Conservation (phyloP, 805 yeast species). For the Kodamaea kakaduensis region DNA sequence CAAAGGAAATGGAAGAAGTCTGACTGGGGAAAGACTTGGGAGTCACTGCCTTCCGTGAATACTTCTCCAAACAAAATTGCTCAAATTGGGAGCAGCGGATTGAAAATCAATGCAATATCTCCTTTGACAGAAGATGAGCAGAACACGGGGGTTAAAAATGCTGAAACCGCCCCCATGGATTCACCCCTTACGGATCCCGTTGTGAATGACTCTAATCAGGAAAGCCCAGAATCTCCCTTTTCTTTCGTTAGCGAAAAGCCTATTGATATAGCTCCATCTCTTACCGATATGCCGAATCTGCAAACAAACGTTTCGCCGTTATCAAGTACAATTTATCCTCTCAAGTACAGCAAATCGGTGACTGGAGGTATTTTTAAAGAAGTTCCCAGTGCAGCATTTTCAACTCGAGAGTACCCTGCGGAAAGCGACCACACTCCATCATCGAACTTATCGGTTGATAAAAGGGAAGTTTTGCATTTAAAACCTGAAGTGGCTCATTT, state of each 20-base stretch:
- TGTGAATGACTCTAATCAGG: neutral
- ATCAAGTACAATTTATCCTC: conserved; percentile 12
- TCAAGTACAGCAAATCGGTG: conserved; percentile 11
- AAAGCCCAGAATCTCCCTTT: neutral
- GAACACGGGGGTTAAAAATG: too few species aligned
- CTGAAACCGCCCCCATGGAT: too few species aligned
- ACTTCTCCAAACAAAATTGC: too few species aligned
- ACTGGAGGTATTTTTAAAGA: conserved; percentile 15
- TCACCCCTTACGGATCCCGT: too few species aligned
- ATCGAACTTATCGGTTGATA: too few species aligned
- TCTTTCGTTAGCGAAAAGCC: too few species aligned
- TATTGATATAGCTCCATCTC: too few species aligned
- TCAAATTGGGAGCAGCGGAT: too few species aligned
- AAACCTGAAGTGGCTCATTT: neutral
- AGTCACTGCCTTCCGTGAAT: too few species aligned
- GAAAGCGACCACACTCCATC: neutral
- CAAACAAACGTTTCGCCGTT: conserved; percentile 1
- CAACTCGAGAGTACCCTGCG: neutral
- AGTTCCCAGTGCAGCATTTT: conserved; percentile 8
- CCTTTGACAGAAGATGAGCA: conserved; percentile 2
- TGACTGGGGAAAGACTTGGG: too few species aligned
- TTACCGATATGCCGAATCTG: neutral
- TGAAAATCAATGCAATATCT: conserved; percentile 7
- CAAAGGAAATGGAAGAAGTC: too few species aligned
- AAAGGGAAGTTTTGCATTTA: too few species aligned